phyloP scores from a whole-genome alignment of 768 basidiomycete species.

The Lenzites betulinus region DNA sequence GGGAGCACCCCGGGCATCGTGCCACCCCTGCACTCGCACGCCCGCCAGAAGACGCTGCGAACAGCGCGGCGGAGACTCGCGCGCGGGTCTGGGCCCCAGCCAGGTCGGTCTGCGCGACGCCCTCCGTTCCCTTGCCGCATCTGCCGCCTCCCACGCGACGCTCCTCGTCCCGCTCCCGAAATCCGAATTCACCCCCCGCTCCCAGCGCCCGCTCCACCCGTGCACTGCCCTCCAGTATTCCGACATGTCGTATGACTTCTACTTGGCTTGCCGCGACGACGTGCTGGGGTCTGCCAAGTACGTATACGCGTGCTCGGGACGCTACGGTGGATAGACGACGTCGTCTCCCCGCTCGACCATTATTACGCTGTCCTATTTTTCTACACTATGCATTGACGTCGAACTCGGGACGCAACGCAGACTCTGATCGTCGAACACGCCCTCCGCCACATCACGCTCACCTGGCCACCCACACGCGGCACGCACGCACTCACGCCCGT shows the following conservation, averaged over 20 bases:
- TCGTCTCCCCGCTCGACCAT: no score
- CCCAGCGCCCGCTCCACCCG: background rate
- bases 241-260: background rate
- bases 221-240: slow-evolving; percentile 1
- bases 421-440: no score
- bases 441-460: background rate
- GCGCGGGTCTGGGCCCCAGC: background rate
- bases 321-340: no score
- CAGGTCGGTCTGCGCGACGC: background rate
- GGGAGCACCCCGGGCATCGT: background rate
- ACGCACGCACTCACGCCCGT: background rate
- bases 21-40: background rate
- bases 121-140: background rate
- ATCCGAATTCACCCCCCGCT: background rate
- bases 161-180: background rate
- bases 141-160: slow-evolving; percentile 6
- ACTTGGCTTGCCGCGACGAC: no score
- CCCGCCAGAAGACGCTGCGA: background rate
- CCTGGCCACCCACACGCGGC: background rate
- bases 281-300: no score
- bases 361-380: no score
- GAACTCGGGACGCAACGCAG: no score
- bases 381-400: no score
- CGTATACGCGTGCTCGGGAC: no score
- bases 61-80: background rate